Base-by-base conservation (phyloP, 139 green algal species). In the Chlorella vulgaris region DNA sequence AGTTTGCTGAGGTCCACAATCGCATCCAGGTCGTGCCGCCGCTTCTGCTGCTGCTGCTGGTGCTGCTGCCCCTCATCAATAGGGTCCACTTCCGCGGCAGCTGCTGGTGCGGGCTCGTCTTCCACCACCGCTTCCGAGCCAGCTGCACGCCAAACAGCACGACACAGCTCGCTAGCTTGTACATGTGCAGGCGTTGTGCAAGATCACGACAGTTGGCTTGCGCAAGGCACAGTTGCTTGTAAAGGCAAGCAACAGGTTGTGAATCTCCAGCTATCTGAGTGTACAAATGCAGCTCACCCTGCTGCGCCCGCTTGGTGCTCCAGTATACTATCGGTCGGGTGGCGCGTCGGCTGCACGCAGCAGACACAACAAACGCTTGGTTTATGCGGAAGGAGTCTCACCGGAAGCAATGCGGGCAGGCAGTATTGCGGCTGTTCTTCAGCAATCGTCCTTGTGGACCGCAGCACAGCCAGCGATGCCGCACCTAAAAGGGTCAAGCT, bases 401-500 rank as follows among this genome's bases (percentile, higher is more conserved):
- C 29, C 29, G 35, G 31, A 3, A 43, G 33, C 29, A 29, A 43
- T 40, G 35, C 8, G 26, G 63, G 29, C 18, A 40, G 31, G 33
- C 18, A 8, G 63, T 1, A 29, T 40, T 24, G 26, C 19, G 6
- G 29, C n/a, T n/a, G n/a, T n/a, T n/a, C n/a, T n/a, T n/a, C n/a
- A n/a, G n/a, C n/a, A n/a, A n/a, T n/a, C n/a, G n/a, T n/a, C n/a
- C n/a, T n/a, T n/a, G n/a, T n/a, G n/a, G n/a, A n/a, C n/a, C n/a
- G n/a, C n/a, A n/a, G n/a, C n/a, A n/a, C 63, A 40, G 63, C 65
- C 5, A n/a, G 28, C 10, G 36, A 10, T 55, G 4, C 84, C 69
- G 21, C 85, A 78, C 21, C 83, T 85, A 74, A 93, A 93, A 36
- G 83, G 83, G 67, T 93, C 89, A 5, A 85, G 50, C 8, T 21